Percentiles rank a stretch among this genome's conserved stretches.
Conservation (phyloP, 805 yeast species). For the Starmerella bombicola region DNA sequence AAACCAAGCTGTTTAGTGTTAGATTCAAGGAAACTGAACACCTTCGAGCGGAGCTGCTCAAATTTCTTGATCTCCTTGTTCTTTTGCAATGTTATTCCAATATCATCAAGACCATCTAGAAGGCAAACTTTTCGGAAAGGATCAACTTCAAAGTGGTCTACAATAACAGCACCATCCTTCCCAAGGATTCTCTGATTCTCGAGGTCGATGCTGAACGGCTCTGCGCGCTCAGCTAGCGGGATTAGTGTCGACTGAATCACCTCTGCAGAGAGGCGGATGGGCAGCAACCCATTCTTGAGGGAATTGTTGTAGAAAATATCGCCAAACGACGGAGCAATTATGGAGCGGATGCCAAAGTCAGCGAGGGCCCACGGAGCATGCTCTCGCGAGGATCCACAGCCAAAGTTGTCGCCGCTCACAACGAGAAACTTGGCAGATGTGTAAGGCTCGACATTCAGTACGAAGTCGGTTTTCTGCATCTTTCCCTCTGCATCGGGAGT, state of each 20-base stretch:
- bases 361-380: conserved; percentile 99
- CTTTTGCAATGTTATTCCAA: conserved; percentile 86
- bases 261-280: conserved; percentile 78
- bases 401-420: conserved; percentile 93
- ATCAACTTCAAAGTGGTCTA: conserved; percentile 78
- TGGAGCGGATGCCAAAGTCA: conserved; percentile 90
- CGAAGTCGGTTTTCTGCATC: conserved; percentile 65
- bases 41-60: conserved; percentile 64
- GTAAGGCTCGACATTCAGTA: conserved; percentile 75
- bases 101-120: conserved; percentile 90
- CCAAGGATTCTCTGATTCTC: conserved; percentile 69
- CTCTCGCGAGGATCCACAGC: conserved; percentile 98
- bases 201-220: conserved; percentile 63
- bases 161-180: conserved; percentile 45
- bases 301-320: conserved; percentile 97
- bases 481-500: conserved; percentile 48
- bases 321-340: conserved; percentile 96
- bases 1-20: conserved; percentile 38
- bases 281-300: conserved; percentile 87
- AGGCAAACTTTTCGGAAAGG: conserved; percentile 89
- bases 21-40: conserved; percentile 86
- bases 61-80: conserved; percentile 62
- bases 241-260: conserved; percentile 56
- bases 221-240: conserved; percentile 69
- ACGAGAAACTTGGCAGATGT: conserved; percentile 67